Evolutionary conservation across 805 yeast species (phyloP).

Genomic region (Jamesozyma piceae): DNA sequence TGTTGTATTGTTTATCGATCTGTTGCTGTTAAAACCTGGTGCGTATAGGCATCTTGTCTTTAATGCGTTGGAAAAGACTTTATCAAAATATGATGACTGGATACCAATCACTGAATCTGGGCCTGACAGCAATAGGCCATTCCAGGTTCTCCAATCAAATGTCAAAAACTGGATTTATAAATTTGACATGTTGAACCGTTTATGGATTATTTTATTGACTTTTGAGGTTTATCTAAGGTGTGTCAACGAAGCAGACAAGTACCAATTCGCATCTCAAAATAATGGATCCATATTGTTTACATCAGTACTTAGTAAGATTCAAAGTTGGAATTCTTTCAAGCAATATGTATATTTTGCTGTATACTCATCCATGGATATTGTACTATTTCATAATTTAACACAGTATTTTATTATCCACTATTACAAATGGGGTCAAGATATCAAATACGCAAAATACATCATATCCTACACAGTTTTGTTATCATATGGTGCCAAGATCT

Average conservation of each 20-base stretch:
- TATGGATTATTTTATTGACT: slow-evolving; percentile 54
- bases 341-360: slow-evolving; percentile 52
- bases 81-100: slow-evolving; percentile 13
- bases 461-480: slow-evolving; percentile 62
- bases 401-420: slow-evolving; percentile 22
- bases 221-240: slow-evolving; percentile 87
- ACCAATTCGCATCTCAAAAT: not conserved
- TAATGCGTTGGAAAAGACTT: slow-evolving; percentile 40
- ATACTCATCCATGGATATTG: slow-evolving; percentile 41
- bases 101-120: not conserved
- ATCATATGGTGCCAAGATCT: slow-evolving; percentile 69
- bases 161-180: slow-evolving; percentile 15
- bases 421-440: slow-evolving; percentile 25
- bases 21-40: slow-evolving; percentile 73
- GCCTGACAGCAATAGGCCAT: not conserved
- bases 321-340: slow-evolving; percentile 29
- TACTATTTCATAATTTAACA: slow-evolving; percentile 33
- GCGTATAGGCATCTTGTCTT: slow-evolving; percentile 82
- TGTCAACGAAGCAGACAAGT: slow-evolving; percentile 75
- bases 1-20: slow-evolving; percentile 74
- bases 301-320: slow-evolving; percentile 27
- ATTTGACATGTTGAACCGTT: slow-evolving; percentile 32
- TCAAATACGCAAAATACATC: slow-evolving; percentile 18
- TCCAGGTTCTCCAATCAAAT: slow-evolving; percentile 3
- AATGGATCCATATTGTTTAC: not conserved